Conservation (phyloP, 1,139 yeast species). For the Yamadazyma sp. region DNA sequence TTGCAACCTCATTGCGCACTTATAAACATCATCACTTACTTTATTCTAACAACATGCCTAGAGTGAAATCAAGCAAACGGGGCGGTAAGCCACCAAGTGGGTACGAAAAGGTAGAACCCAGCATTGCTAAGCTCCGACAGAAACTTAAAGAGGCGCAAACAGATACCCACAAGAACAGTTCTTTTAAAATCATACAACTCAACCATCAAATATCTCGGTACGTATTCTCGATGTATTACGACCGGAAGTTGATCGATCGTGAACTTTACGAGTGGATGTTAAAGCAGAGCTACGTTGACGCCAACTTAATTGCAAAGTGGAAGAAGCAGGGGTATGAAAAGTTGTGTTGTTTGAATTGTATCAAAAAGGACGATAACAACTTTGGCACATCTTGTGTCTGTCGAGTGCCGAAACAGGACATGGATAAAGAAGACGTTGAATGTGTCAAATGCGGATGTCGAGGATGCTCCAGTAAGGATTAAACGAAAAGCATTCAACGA, state of each 20-base stretch:
- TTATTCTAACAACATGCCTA: conserved; percentile 32
- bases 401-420: conserved; percentile 69
- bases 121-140: conserved; percentile 60
- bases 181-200: conserved; percentile 73
- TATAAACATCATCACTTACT: background rate
- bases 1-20: background rate
- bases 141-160: conserved; percentile 60
- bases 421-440: conserved; percentile 39
- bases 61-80: conserved; percentile 38
- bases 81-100: conserved; percentile 71
- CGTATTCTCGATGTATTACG: conserved; percentile 71
- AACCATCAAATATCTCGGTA: conserved; percentile 78
- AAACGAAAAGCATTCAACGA: conserved; percentile 51
- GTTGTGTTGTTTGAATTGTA: conserved; percentile 81
- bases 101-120: conserved; percentile 67
- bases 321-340: conserved; percentile 86
- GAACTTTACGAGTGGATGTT: conserved; percentile 79
- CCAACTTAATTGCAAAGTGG: conserved; percentile 83
- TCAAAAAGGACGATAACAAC: conserved; percentile 60
- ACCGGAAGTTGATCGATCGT: conserved; percentile 61
- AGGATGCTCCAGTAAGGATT: conserved; percentile 87
- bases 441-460: conserved; percentile 88
- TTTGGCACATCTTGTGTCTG: conserved; percentile 79
- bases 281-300: conserved; percentile 67
- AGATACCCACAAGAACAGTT: conserved; percentile 48